These are phyloP conservation scores for Tripidium arundinaceum DNA, from an alignment of 202 grass and related monocot species.

Conservation along the genomic window DNA sequence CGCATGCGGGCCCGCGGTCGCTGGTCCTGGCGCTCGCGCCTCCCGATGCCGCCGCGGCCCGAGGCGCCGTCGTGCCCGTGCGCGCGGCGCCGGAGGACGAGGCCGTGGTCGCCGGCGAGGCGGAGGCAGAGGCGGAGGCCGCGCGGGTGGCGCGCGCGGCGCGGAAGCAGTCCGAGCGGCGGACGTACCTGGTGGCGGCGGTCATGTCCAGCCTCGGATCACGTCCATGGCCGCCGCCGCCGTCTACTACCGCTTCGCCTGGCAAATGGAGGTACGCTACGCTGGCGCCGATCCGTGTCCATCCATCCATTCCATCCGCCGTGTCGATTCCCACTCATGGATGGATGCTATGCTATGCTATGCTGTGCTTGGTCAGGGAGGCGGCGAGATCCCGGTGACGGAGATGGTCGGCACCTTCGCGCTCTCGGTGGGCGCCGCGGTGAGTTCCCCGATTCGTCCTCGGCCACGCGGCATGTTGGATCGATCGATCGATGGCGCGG, in stretches of 20 bases:
- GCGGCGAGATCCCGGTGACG: slow-evolving; percentile 70
- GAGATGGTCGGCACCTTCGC: slow-evolving; percentile 91
- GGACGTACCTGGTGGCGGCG: slow-evolving; percentile 81
- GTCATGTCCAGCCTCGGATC: slow-evolving; percentile 89
- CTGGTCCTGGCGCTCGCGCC: slow-evolving; percentile 15
- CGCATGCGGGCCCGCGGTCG: not conserved
- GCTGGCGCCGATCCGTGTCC: too few species aligned
- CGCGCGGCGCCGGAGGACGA: not conserved
- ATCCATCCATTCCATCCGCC: too few species aligned
- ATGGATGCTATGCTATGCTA: too few species aligned
- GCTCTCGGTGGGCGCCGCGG: slow-evolving; percentile 83
- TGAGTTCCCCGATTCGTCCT: not conserved
- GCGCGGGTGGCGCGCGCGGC: slow-evolving; percentile 44
- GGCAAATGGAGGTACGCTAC: slow-evolving; percentile 97
- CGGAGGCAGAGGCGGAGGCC: slow-evolving; percentile 14
- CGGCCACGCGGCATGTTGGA: too few species aligned
- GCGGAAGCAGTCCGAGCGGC: slow-evolving; percentile 70
- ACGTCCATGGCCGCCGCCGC: slow-evolving; percentile 83
- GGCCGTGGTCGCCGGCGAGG: too few species aligned
- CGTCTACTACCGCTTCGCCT: slow-evolving; percentile 94
- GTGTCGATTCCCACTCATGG: not conserved
- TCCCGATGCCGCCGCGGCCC: not conserved
- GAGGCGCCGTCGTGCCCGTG: not conserved
- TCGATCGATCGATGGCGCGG: too few species aligned
- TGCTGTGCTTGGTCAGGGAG: slow-evolving; percentile 38